Conservation (phyloP, 192 early-diverging fungal genomes). For the Backusella circina region DNA sequence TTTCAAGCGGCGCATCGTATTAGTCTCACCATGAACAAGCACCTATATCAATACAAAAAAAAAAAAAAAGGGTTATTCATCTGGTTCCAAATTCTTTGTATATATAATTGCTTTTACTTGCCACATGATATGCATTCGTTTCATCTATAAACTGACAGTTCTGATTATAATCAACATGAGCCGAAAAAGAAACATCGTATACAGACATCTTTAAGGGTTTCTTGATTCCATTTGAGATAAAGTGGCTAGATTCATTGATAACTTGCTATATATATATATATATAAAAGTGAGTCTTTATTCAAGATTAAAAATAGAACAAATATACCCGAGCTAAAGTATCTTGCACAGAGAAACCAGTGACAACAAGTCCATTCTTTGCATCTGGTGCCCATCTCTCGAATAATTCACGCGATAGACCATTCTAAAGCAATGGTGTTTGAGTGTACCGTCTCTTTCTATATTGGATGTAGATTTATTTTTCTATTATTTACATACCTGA, state of each 20-base stretch:
- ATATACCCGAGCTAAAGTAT: constrained; percentile 80
- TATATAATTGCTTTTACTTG: no score
- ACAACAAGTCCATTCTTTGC: constrained; percentile 90
- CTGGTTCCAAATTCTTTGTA: no score
- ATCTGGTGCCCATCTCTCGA: constrained; percentile 94
- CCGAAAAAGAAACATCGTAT: constrained; percentile 95
- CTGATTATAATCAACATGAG: constrained; percentile 95
- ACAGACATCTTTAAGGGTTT: constrained; percentile 79
- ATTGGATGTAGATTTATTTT: neutral
- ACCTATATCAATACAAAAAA: constrained; percentile 40
- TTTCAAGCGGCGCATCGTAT: constrained; percentile 88
- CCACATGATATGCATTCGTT: constrained; percentile 84
- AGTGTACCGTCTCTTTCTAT: neutral
- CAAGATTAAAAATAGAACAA: no score
- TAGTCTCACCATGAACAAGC: constrained; percentile 94
- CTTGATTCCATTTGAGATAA: constrained; percentile 71
- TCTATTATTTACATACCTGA: constrained; percentile 49
- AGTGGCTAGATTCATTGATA: constrained; percentile 82
- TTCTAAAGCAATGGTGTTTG: constrained; percentile 38
- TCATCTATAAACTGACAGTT: constrained; percentile 97
- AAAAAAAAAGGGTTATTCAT: neutral
- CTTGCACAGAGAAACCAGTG: constrained; percentile 97
- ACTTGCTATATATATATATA: constrained; percentile 29
- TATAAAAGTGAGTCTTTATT: constrained; percentile 19
- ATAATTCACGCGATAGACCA: constrained; percentile 90